A percentile compares a stretch with the other conserved stretches of the same genome.
phyloP scores from a whole-genome alignment of 768 basidiomycete species.

The Auriscalpium orientale region DNA sequence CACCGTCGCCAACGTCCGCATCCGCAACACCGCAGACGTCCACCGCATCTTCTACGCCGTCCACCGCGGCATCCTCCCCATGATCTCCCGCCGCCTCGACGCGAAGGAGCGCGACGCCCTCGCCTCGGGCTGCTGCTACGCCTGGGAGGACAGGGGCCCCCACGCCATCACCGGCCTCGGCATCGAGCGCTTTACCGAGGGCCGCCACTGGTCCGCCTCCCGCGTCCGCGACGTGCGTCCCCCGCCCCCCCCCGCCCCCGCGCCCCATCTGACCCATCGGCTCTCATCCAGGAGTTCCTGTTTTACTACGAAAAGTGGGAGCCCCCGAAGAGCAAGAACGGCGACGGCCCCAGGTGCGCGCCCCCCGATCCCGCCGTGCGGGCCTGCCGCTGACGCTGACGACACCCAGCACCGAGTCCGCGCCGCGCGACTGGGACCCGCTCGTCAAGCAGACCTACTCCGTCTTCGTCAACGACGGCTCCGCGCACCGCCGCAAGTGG shows the following conservation, averaged over 20 bases:
- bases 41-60: slow-evolving; percentile 76
- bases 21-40: slow-evolving; percentile 75
- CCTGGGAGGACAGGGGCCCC: slow-evolving; percentile 84
- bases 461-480: slow-evolving; percentile 22
- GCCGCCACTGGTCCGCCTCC: slow-evolving; percentile 83
- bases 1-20: slow-evolving; percentile 67
- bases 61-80: slow-evolving; percentile 55
- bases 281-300: slow-evolving; percentile 38
- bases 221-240: slow-evolving; percentile 46
- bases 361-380: slow-evolving; percentile 8
- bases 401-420: slow-evolving; percentile 28
- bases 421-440: slow-evolving; percentile 33
- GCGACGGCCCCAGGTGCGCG: slow-evolving; percentile 19
- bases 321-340: slow-evolving; percentile 30
- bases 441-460: slow-evolving; percentile 51
- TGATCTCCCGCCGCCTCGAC: slow-evolving; percentile 77
- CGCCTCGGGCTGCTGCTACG: slow-evolving; percentile 71
- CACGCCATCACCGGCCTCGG: slow-evolving; percentile 73
- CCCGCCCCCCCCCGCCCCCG: not conserved
- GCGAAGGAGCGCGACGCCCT: slow-evolving; percentile 67
- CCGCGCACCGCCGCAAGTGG: slow-evolving; percentile 30
- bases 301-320: slow-evolving; percentile 47
- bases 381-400: not conserved
- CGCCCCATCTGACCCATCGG: slow-evolving; percentile 4
- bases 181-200: slow-evolving; percentile 78